phyloP scores from a whole-genome alignment of 176 grass and related monocot genomes.

The Aegilops bicornis region DNA sequence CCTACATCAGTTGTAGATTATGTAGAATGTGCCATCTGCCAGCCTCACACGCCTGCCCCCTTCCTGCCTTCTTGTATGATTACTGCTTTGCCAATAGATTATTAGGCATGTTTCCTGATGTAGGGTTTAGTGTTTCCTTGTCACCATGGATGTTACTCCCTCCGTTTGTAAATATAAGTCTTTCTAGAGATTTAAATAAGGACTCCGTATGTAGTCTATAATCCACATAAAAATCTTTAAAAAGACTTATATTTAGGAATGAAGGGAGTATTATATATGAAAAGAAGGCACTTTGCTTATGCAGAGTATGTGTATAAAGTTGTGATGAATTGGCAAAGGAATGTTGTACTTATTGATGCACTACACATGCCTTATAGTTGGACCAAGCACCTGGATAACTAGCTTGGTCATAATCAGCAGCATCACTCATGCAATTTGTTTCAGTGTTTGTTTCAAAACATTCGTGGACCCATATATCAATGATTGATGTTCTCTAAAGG shows the following conservation, averaged over 20 bases:
- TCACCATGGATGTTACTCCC: not conserved
- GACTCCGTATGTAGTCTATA: too few relatives aligned
- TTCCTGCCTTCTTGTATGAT: conserved; percentile 41
- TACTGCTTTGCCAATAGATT: conserved; percentile 11
- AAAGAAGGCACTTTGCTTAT: not conserved
- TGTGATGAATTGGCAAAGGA: not conserved
- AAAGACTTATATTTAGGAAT: not conserved
- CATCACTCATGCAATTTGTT: not conserved
- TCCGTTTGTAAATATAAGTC: too few relatives aligned
- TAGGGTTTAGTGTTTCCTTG: conserved; percentile 27
- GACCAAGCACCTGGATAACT: not conserved
- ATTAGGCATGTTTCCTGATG: conserved; percentile 13
- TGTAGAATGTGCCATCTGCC: not conserved
- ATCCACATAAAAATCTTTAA: too few relatives aligned
- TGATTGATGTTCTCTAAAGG: not conserved
- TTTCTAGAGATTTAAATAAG: too few relatives aligned
- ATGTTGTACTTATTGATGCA: not conserved
- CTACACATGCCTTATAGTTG: not conserved
- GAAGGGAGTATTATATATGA: too few relatives aligned
- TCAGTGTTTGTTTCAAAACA: not conserved
- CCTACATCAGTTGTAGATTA: conserved; percentile 20
- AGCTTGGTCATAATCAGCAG: not conserved
- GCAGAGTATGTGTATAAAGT: not conserved
- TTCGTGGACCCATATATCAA: not conserved
- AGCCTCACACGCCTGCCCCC: not conserved